Percentiles rank a stretch among this genome's conserved stretches.
Conservation (phyloP, 257 asterid species). For the Osmanthus fragrans region DNA sequence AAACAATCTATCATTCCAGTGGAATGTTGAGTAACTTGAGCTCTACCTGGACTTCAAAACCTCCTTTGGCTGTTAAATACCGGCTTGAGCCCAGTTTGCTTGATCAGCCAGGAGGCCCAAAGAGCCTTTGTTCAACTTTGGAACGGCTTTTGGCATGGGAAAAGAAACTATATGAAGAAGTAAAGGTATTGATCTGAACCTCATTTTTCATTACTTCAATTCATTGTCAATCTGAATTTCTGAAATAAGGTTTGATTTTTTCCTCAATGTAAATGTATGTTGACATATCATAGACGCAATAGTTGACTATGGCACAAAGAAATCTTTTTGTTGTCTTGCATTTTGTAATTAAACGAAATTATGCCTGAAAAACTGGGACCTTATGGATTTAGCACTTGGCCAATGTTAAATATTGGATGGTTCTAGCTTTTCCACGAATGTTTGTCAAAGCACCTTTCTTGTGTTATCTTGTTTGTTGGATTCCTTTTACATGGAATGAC, state of each 20-base stretch:
- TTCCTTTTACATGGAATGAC: slow-evolving; percentile 35
- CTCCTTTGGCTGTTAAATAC: slow-evolving; percentile 92
- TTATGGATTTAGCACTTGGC: slow-evolving; percentile 18
- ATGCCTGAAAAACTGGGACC: slow-evolving; percentile 23
- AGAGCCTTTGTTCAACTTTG: slow-evolving; percentile 84
- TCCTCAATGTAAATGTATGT: slow-evolving; percentile 16
- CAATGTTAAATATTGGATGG: slow-evolving; percentile 27
- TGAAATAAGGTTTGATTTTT: not conserved
- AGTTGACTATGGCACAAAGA: slow-evolving; percentile 34
- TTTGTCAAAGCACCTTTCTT: slow-evolving; percentile 27
- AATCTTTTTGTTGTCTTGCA: slow-evolving; percentile 22
- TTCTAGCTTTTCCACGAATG: slow-evolving; percentile 33
- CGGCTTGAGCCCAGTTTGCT: slow-evolving; percentile 69
- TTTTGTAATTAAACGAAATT: slow-evolving; percentile 25
- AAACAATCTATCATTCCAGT: slow-evolving; percentile 93
- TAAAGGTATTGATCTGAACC: slow-evolving; percentile 62
- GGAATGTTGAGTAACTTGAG: slow-evolving; percentile 92
- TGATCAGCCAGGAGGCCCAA: slow-evolving; percentile 58
- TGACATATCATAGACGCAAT: slow-evolving; percentile 31
- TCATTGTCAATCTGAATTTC: slow-evolving; percentile 3
- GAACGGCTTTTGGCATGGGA: slow-evolving; percentile 99
- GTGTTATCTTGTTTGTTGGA: slow-evolving; percentile 28
- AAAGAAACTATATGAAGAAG: slow-evolving; percentile 91
- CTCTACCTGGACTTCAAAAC: slow-evolving; percentile 96
- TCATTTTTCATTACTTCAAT: not conserved